Evolutionary conservation across 2,329 filamentous ascomycete species (phyloP), one percentile per base, ranked within the genome.

Genomic region (Knufia fluminis): DNA sequence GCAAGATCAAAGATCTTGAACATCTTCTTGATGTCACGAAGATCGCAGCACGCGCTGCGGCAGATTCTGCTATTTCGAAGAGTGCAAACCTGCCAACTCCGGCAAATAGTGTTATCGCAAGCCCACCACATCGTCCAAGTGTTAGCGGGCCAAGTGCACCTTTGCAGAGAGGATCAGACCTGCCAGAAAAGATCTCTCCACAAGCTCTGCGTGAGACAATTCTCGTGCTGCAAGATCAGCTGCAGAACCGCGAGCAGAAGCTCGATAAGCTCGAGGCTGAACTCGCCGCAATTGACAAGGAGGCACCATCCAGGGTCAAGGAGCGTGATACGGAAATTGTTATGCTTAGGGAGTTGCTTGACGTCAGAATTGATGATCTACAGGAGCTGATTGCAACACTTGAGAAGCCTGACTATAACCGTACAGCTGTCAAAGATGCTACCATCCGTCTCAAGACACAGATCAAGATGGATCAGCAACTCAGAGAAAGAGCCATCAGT

Each of bases 381-480:
- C 85, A 91, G 58, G 92, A 98, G 63, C 87, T 98, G 53, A 91
- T 97, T 63, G 77, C 77, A 45, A 82, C 85, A 4, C 75, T 97
- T 23, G 83, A 84, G 2, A 76, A 82, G 54, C 83, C 89, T 3
- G 72, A 76, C 22, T 92, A 86, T 63, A 83, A 97, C 65, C 79
- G 80, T 50, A 80, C 88, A 54, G 77, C 79, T 4, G 85, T 96
- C 55, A 86, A 86, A 60, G 90, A 97, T 63, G 89, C 90, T 4
- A 86, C 88, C 31, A 97, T 97, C 59, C 84, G 92, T 47, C 82
- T 98, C 53, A 87, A 88, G 64, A 87, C 92, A 12, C 96, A 95
- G 61, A 74, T 98, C 31, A 88, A 97, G 64, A 98, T 98, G 92
- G 91, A 98, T 66, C 86, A 94, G 64, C 88, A 95, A 64, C 90